Percentiles rank a stretch among this genome's conserved stretches.
Evolutionary conservation across 495 filamentous ascomycete genomes (phyloP).

Genomic region (Glonium stellatum): DNA sequence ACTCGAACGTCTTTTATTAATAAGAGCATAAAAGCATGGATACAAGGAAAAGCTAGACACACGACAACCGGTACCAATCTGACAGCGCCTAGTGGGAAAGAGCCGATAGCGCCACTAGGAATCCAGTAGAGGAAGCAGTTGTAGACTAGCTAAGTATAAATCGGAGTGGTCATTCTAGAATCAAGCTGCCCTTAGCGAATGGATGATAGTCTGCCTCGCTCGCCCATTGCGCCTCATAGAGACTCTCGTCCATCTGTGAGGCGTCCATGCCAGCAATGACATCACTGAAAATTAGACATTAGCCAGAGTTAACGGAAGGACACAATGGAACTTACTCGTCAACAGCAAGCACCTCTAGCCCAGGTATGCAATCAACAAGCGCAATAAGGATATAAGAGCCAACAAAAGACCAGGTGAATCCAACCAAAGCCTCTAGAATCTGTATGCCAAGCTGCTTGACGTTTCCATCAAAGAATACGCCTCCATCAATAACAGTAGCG

Average conservation of each 20-base stretch:
- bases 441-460: constrained; percentile 26
- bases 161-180: background rate
- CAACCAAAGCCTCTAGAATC: constrained; percentile 38
- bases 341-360: constrained; percentile 24
- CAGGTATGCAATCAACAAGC: constrained; percentile 25
- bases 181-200: constrained; percentile 27
- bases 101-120: too few relatives aligned
- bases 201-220: constrained; percentile 43
- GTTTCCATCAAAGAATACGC: constrained; percentile 34
- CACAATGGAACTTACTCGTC: constrained; percentile 19
- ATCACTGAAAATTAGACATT: constrained; percentile 36
- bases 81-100: too few relatives aligned
- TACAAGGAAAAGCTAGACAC: too few relatives aligned
- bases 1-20: too few relatives aligned
- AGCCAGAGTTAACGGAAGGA: background rate
- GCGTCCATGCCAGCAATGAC: constrained; percentile 43
- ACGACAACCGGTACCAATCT: too few relatives aligned
- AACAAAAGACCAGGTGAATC: constrained; percentile 38
- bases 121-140: too few relatives aligned
- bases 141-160: too few relatives aligned
- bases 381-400: constrained; percentile 22
- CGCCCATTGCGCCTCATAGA: constrained; percentile 35
- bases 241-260: constrained; percentile 44
- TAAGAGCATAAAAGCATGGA: too few relatives aligned
- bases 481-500: constrained; percentile 35